Evolutionary conservation across 805 yeast genomes (phyloP).

Genomic region (Kodamaea hsintzibuensis): DNA sequence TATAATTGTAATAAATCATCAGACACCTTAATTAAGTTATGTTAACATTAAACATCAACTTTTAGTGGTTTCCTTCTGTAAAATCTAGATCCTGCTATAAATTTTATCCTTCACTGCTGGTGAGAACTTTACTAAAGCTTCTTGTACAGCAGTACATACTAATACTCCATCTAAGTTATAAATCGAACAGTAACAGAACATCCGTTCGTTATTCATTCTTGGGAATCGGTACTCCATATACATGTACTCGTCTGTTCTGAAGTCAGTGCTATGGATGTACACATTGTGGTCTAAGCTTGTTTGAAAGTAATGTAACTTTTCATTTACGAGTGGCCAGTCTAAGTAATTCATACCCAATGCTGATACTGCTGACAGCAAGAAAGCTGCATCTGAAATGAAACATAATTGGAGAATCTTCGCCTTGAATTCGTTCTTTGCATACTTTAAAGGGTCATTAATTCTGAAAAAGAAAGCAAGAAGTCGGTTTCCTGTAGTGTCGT

Average conservation of each 20-base stretch:
- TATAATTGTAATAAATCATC: no score
- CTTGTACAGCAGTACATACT: conserved; percentile 35
- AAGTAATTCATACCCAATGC: conserved; percentile 21
- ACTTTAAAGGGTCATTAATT: conserved; percentile 26
- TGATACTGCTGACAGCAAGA: conserved; percentile 26
- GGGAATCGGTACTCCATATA: conserved; percentile 34
- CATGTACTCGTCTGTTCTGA: conserved; percentile 37
- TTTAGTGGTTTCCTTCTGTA: neutral
- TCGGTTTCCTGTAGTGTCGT: conserved; percentile 11
- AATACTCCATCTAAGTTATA: conserved; percentile 30
- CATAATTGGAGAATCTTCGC: conserved; percentile 21
- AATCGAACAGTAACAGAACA: conserved; percentile 26
- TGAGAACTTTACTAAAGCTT: conserved; percentile 8
- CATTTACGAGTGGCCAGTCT: neutral
- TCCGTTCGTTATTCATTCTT: conserved; percentile 34
- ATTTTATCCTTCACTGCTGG: neutral
- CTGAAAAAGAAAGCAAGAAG: conserved; percentile 32
- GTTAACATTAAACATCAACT: no score
- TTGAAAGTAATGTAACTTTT: conserved; percentile 27
- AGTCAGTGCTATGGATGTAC: conserved; percentile 35
- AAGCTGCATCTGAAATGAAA: conserved; percentile 32
- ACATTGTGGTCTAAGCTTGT: conserved; percentile 40
- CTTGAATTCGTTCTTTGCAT: conserved; percentile 22
- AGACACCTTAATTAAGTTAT: no score
- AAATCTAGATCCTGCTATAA: neutral